Base-by-base conservation (phyloP, 2,329 filamentous ascomycete genomes). In the Grosmannia clavigera region DNA sequence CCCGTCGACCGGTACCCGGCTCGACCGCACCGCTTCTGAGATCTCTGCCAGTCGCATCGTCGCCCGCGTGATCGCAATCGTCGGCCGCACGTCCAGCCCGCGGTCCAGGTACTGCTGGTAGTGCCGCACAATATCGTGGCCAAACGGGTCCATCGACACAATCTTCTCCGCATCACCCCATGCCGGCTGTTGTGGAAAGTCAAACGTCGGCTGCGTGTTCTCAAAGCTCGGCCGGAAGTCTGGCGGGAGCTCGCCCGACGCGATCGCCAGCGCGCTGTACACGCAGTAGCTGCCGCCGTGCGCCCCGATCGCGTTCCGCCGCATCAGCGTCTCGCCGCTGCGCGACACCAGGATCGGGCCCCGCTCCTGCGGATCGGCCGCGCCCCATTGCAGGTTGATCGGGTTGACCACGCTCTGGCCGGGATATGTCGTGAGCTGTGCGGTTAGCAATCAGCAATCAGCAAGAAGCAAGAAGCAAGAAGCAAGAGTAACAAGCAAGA, bases 271-370 rank as follows among this genome's bases (percentile, higher is more conserved):
- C 52, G 58, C 58, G 58, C 52, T 59, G 58, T 59, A 59, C 19
- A 59, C 58, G 27, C 58, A 59, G 58, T 59, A 59, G 58, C 58
- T 59, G 43, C 58, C 58, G 52, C 58, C 58, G 40, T 59, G 58
- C 5, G 58, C 58, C 12, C 58, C 58, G 46, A 60, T 60, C 29
- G 58, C 58, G 43, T 60, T 60, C 40, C 58, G 53, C 27, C 52
- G 53, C 58, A 56, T 60, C 16, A 60, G 40, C 43, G 58, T 60
- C 43, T 60, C 58, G 53, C 53, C 58, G 58, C 43, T 56, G 58
- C 53, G 58, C 11, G 58, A 56, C 40, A 60, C 54, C 12, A 59
- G 40, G 40, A 59, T 55, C 11, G 58, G 58, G 1, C 58, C 58
- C 40, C 58, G 58, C 40, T 55, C 51, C 40, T 55, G 58, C 19